Conservation (phyloP, 352 stramenopile genomes). For the Pythium coloratum region DNA sequence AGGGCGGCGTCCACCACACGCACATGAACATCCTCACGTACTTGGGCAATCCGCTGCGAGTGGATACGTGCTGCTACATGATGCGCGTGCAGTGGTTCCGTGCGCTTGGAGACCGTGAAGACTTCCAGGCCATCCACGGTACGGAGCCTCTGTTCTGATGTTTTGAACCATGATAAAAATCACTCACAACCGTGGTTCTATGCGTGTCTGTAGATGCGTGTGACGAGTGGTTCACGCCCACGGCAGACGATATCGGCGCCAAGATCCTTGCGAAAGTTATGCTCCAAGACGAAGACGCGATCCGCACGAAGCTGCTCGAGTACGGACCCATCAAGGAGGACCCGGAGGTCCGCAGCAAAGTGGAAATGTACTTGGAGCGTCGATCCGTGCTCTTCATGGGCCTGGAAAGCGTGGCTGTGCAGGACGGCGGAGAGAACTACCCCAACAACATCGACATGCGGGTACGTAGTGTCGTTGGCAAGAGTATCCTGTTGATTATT, state of each 20-base stretch:
- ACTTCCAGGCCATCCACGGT: constrained; percentile 74
- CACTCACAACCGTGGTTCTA: not conserved
- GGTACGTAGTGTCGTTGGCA: constrained; percentile 32
- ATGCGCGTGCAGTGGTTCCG: constrained; percentile 77
- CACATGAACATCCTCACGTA: constrained; percentile 81
- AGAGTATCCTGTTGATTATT: too few relatives aligned
- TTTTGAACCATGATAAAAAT: too few relatives aligned
- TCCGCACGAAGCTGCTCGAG: constrained; percentile 82
- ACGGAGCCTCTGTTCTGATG: not conserved
- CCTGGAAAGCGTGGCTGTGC: constrained; percentile 41
- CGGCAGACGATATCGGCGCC: constrained; percentile 77
- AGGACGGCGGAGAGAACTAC: constrained; percentile 57
- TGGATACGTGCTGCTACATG: constrained; percentile 67
- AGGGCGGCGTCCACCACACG: constrained; percentile 83
- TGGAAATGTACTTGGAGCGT: constrained; percentile 84
- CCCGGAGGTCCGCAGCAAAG: constrained; percentile 79
- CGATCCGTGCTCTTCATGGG: constrained; percentile 81
- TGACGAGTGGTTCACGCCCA: constrained; percentile 79
- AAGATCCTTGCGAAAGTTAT: constrained; percentile 75
- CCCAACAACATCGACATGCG: constrained; percentile 57
- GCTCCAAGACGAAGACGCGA: constrained; percentile 65
- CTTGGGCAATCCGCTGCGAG: constrained; percentile 57
- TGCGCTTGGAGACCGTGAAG: constrained; percentile 56
- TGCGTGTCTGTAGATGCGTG: constrained; percentile 29
- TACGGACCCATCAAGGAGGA: constrained; percentile 84